Conservation (phyloP, 129 eudicot species). For the Solidago caesia region DNA sequence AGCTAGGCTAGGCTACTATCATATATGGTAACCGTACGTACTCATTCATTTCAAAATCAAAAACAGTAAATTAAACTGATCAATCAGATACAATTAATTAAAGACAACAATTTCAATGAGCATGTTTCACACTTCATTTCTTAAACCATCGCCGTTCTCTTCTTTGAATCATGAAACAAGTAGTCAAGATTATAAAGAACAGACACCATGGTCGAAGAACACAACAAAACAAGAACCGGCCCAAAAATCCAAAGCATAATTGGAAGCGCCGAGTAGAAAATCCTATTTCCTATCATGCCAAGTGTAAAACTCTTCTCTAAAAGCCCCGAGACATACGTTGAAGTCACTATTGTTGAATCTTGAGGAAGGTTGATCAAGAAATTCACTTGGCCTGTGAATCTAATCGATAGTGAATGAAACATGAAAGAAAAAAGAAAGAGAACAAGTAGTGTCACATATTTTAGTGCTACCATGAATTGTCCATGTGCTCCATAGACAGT, state of each 20-base stretch:
- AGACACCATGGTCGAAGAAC: constrained; percentile 58
- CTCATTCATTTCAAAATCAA: neutral
- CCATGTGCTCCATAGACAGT: constrained; percentile 84
- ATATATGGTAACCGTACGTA: too few relatives aligned
- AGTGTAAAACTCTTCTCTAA: constrained; percentile 64
- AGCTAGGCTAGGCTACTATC: too few relatives aligned
- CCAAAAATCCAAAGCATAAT: constrained; percentile 90
- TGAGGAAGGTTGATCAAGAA: constrained; percentile 69
- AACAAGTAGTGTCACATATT: constrained; percentile 67
- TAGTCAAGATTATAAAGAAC: constrained; percentile 74
- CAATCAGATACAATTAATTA: neutral
- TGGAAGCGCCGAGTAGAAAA: constrained; percentile 65
- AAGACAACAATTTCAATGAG: neutral
- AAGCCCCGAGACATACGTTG: constrained; percentile 59
- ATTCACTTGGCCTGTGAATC: constrained; percentile 81
- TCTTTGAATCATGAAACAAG: constrained; percentile 35
- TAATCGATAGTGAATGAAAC: constrained; percentile 69
- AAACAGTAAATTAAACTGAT: neutral
- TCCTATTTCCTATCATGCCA: constrained; percentile 65
- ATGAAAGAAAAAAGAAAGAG: constrained; percentile 78
- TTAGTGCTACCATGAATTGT: constrained; percentile 72
- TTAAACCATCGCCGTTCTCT: neutral
- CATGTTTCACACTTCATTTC: constrained; percentile 9
- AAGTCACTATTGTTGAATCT: constrained; percentile 29
- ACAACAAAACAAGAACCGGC: constrained; percentile 73